Percentiles rank a stretch among this genome's conserved stretches.
Evolutionary conservation across 1,284 basidiomycete species (phyloP).

Genomic region (Pseudozyma hubeiensis): DNA sequence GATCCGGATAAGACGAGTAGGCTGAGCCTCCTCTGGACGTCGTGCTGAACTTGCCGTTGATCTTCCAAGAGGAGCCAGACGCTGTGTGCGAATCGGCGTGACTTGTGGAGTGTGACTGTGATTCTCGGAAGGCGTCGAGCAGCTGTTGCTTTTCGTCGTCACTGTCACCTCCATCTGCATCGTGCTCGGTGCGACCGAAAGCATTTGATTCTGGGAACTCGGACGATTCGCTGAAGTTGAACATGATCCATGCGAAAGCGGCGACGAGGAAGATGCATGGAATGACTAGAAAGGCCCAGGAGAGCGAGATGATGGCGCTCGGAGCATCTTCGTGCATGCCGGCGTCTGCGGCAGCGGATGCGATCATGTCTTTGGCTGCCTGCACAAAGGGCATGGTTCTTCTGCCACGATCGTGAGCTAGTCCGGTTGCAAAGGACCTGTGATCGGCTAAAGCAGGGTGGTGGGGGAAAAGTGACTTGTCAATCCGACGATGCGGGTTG

Average conservation of each 20-base stretch:
- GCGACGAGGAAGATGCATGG: constrained; percentile 42
- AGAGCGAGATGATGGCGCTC: constrained; percentile 34
- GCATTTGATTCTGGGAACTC: constrained; percentile 31
- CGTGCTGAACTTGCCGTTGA: constrained; percentile 45
- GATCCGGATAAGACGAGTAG: constrained; percentile 40
- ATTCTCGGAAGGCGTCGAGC: constrained; percentile 37
- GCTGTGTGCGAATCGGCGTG: not conserved
- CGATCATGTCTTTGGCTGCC: constrained; percentile 6
- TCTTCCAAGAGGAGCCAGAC: constrained; percentile 35
- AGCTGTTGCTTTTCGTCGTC: constrained; percentile 44
- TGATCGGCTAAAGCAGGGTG: too few relatives aligned
- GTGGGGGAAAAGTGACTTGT: too few relatives aligned
- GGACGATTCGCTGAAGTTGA: constrained; percentile 35
- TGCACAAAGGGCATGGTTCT: constrained; percentile 16
- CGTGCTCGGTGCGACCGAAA: constrained; percentile 11
- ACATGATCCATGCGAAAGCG: constrained; percentile 39
- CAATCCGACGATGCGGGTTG: too few relatives aligned
- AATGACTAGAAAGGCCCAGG: constrained; percentile 37
- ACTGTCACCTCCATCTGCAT: constrained; percentile 4
- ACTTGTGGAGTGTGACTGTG: not conserved
- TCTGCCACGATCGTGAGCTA: not conserved
- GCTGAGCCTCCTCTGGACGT: constrained; percentile 34
- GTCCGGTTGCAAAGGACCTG: too few relatives aligned
- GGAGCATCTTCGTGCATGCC: constrained; percentile 32
- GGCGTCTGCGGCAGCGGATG: constrained; percentile 4